These are phyloP conservation scores for Penicillium sp. DNA, from an alignment of 2,329 filamentous ascomycete genomes.

Conservation along the genomic window DNA sequence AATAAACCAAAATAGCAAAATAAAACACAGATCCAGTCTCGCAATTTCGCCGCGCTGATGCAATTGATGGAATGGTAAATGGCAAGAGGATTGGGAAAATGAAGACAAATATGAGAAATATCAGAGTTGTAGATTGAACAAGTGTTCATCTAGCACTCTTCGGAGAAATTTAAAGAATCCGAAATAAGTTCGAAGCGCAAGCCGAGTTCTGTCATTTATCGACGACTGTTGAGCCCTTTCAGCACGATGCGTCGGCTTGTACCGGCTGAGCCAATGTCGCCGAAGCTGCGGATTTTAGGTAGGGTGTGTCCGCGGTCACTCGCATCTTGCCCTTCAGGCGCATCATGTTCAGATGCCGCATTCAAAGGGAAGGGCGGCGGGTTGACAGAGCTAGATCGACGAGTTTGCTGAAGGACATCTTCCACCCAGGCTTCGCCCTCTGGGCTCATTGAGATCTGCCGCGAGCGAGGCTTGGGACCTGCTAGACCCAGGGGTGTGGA, in stretches of 20 bases:
- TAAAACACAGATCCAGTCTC: conserved; percentile 10
- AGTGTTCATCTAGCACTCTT: background rate
- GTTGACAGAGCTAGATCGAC: conserved; percentile 37
- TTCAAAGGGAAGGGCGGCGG: conserved; percentile 25
- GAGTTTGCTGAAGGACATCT: conserved; percentile 46
- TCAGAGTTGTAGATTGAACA: background rate
- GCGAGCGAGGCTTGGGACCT: conserved; percentile 42
- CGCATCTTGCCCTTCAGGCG: conserved; percentile 14
- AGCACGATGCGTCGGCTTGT: conserved; percentile 40
- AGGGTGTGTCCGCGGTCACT: conserved; percentile 17
- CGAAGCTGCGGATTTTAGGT: conserved; percentile 38
- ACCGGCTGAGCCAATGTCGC: conserved; percentile 38
- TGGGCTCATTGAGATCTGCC: conserved; percentile 43
- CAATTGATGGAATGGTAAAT: conserved; percentile 16
- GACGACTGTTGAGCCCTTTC: conserved; percentile 34
- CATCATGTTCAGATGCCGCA: conserved; percentile 7
- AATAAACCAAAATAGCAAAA: conserved; percentile 4
- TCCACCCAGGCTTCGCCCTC: conserved; percentile 50
- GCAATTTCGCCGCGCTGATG: conserved; percentile 26
- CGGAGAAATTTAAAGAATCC: background rate
- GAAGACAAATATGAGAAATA: background rate
- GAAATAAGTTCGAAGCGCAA: background rate
- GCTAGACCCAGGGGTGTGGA: conserved; percentile 47
- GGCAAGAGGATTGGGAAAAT: background rate
- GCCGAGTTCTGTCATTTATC: conserved; percentile 3